Conservation (phyloP, 768 basidiomycete genomes). For the Tubosaeta sp. region DNA sequence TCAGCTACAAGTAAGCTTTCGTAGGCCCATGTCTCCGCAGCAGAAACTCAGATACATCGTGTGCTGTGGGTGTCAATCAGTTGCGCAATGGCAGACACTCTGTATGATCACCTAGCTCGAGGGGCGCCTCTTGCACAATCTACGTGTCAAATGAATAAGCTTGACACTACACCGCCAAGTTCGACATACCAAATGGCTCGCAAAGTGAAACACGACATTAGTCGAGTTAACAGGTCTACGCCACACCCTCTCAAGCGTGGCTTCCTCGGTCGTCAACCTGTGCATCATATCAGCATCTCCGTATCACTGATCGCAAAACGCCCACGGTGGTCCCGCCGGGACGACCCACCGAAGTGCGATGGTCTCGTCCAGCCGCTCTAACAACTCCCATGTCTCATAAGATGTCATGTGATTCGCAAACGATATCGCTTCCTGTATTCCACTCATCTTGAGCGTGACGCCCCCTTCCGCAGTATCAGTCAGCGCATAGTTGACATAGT, state of each 20-base stretch:
- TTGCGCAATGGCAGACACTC: background rate
- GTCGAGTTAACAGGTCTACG: slow-evolving; percentile 28
- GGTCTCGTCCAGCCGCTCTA: slow-evolving; percentile 22
- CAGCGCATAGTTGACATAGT: slow-evolving; percentile 60
- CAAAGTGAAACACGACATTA: slow-evolving; percentile 25
- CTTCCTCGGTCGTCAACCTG: slow-evolving; percentile 14
- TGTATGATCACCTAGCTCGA: slow-evolving; percentile 24
- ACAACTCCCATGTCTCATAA: slow-evolving; percentile 26
- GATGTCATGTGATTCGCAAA: slow-evolving; percentile 44
- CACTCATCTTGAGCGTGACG: slow-evolving; percentile 61
- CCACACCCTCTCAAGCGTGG: slow-evolving; percentile 24
- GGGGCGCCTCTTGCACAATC: slow-evolving; percentile 28
- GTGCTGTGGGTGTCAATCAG: slow-evolving; percentile 11
- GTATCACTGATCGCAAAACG: background rate
- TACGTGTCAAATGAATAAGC: slow-evolving; percentile 3
- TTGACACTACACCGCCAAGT: background rate
- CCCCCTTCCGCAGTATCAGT: slow-evolving; percentile 31
- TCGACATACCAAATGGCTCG: slow-evolving; percentile 28
- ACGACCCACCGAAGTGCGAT: slow-evolving; percentile 30
- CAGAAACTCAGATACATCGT: slow-evolving; percentile 25
- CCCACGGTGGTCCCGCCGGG: slow-evolving; percentile 21
- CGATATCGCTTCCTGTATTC: slow-evolving; percentile 58
- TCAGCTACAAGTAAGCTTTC: slow-evolving; percentile 3
- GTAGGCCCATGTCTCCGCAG: slow-evolving; percentile 7
- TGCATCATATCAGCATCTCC: background rate